These are phyloP conservation scores for Orbilia oligospora DNA, from an alignment of 2,329 filamentous ascomycete species.

Conservation along the genomic window DNA sequence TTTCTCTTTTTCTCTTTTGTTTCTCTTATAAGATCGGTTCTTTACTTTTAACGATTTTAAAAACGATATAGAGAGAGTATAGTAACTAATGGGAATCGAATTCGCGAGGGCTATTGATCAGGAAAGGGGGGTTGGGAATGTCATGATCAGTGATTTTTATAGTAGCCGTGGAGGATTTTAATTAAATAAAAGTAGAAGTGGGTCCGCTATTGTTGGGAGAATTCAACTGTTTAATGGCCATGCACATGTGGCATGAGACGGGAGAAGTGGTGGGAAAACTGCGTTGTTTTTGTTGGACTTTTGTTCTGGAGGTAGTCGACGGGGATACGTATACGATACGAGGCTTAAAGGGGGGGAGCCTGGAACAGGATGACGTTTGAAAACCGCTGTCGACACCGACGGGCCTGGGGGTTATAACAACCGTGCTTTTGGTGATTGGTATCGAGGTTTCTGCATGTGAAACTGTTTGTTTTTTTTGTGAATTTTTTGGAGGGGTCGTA, in stretches of 20 bases:
- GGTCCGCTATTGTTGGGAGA: conserved; percentile 28
- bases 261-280: background rate
- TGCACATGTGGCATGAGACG: conserved; percentile 24
- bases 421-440: conserved; percentile 4
- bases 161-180: background rate
- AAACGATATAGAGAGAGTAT: too few species aligned
- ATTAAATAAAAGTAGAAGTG: too few species aligned
- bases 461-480: background rate
- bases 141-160: conserved; percentile 27
- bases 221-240: background rate
- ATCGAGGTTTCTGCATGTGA: background rate
- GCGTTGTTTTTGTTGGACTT: conserved; percentile 47
- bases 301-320: background rate
- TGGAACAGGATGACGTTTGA: conserved; percentile 17
- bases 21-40: too few species aligned
- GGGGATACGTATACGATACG: too few species aligned
- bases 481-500: too few species aligned
- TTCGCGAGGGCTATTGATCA: background rate
- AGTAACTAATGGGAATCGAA: background rate
- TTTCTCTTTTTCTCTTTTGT: background rate
- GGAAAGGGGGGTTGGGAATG: conserved; percentile 16
- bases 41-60: too few species aligned
- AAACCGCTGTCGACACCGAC: background rate
- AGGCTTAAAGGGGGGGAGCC: too few species aligned
- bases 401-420: conserved; percentile 16